Evolutionary conservation across 257 asterid genomes (phyloP), one percentile per base, ranked within the genome.

Genomic region (Catharanthus roseus): DNA sequence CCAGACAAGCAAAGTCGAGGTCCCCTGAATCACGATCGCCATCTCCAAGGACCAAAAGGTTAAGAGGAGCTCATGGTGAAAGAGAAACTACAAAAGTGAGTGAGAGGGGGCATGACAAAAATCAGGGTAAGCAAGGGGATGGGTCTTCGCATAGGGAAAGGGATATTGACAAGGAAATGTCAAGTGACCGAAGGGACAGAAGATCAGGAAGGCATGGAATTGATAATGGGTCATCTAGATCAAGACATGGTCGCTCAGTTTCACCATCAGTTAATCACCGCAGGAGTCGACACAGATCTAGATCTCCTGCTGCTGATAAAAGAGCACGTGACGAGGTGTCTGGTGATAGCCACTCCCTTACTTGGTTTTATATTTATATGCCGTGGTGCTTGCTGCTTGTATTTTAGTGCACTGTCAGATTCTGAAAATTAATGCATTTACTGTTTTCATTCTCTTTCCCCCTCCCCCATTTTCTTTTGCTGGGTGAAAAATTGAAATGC

Each of bases 241-340:
- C 86, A 4, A 83, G 87, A 68, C 89, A 41, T 54, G 80, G 71
- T 13, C 90, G 76, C 63, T 81, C 96, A 18, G 53, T 66, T 76
- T 93, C 98, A 15, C 96, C 90, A 33, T 49, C 85, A 72, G 86
- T 85, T 68, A 83, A 58, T 73, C 85, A 77, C 73, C 87, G 73
- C 75, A 78, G 89, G 83, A 86, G 79, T 72, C 89, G 77, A 47
- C 87, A 77, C 44, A 84, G 92, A 84, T 90, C 98, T 28, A 83
- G 85, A 74, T 90, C 98, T 18, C 41, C 72, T 71, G 74, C 71
- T 66, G 82, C 84, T 64, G 89, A 82, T 73, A 79, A 79, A 50
- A 82, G 95, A 81, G 83, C 83, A 65, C 95, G 71, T 76, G 82
- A 87, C 77, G 92, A 91, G 99, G 99, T 95, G 86, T 85, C 91